Percentiles rank a stretch among this genome's conserved stretches.
These are phyloP conservation scores for Mycosphaerelloides madeirae DNA, from an alignment of 2,329 filamentous ascomycete species.

Conservation along the genomic window DNA sequence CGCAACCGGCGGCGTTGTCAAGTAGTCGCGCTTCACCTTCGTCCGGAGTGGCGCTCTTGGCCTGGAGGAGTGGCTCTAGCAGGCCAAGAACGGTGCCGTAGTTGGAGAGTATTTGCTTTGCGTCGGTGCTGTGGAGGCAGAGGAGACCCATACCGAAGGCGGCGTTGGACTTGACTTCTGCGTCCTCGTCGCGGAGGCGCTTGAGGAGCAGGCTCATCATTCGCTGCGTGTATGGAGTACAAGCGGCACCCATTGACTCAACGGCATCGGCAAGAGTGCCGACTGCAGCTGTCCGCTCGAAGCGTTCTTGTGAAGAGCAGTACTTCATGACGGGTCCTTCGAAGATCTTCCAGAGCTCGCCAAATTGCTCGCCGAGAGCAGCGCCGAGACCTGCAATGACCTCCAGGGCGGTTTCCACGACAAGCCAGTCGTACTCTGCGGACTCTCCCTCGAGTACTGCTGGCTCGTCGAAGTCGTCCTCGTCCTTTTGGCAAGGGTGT, in stretches of 20 bases:
- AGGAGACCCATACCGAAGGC: conserved; percentile 87
- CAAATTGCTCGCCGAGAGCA: conserved; percentile 75
- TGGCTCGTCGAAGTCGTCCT: conserved; percentile 74
- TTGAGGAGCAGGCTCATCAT: conserved; percentile 79
- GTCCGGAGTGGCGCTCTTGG: conserved; percentile 13
- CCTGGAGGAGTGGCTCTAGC: conserved; percentile 75
- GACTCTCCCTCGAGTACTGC: conserved; percentile 65
- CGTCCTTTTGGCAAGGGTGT: conserved; percentile 88
- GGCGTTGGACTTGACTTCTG: conserved; percentile 90
- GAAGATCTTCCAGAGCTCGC: conserved; percentile 91
- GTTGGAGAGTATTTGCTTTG: conserved; percentile 65
- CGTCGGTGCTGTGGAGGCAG: conserved; percentile 72
- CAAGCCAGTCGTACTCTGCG: conserved; percentile 96
- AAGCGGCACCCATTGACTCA: conserved; percentile 73
- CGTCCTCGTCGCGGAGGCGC: conserved; percentile 81
- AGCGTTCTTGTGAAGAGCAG: conserved; percentile 75
- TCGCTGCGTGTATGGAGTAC: conserved; percentile 72
- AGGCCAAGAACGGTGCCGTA: conserved; percentile 76
- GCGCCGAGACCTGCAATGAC: conserved; percentile 79
- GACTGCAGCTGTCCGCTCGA: conserved; percentile 84
- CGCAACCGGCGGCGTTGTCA: conserved; percentile 89
- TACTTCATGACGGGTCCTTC: conserved; percentile 88
- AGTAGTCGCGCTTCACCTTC: conserved; percentile 75
- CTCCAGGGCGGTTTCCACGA: conserved; percentile 90
- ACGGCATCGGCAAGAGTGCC: conserved; percentile 90